phyloP scores from a whole-genome alignment of 78 protist species.

The Guillardia theta region DNA sequence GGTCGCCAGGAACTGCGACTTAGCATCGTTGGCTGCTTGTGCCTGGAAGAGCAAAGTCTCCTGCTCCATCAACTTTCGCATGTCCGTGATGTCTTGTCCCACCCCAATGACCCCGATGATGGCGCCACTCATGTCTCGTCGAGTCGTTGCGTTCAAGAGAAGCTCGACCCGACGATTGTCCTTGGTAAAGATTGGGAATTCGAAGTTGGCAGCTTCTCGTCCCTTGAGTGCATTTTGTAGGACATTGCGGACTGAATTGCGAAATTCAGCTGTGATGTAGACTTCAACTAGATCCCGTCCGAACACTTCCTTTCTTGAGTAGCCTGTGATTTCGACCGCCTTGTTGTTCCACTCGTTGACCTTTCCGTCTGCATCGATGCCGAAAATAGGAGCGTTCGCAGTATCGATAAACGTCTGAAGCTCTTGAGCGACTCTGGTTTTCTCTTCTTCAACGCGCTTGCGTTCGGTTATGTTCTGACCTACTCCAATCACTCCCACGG shows the following conservation, averaged over 20 bases:
- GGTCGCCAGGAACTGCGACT: conserved; percentile 9
- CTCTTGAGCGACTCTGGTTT: conserved; percentile 9
- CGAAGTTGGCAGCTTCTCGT: not conserved
- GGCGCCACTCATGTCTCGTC: not conserved
- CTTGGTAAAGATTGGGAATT: conserved; percentile 8
- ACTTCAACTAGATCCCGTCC: not conserved
- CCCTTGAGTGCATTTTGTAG: not conserved
- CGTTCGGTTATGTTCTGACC: not conserved
- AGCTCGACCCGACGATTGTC: not conserved
- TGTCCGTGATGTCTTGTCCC: not conserved
- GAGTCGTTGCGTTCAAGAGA: not conserved
- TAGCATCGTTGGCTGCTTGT: conserved; percentile 34
- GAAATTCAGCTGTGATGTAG: not conserved
- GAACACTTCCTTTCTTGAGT: not conserved
- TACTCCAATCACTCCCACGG: not conserved
- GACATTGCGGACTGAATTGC: too few relatives aligned
- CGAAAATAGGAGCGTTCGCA: conserved; percentile 37
- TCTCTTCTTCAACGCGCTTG: not conserved
- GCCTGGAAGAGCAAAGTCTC: not conserved
- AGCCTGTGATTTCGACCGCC: conserved; percentile 7
- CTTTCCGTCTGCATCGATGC: not conserved
- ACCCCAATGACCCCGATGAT: not conserved
- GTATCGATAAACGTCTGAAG: conserved; percentile 41
- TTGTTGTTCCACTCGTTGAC: conserved; percentile 44
- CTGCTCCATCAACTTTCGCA: not conserved